Percentiles rank a stretch among this genome's conserved stretches.
Evolutionary conservation across 306 rosid genomes (phyloP).

Genomic region (Vigna radiata): DNA sequence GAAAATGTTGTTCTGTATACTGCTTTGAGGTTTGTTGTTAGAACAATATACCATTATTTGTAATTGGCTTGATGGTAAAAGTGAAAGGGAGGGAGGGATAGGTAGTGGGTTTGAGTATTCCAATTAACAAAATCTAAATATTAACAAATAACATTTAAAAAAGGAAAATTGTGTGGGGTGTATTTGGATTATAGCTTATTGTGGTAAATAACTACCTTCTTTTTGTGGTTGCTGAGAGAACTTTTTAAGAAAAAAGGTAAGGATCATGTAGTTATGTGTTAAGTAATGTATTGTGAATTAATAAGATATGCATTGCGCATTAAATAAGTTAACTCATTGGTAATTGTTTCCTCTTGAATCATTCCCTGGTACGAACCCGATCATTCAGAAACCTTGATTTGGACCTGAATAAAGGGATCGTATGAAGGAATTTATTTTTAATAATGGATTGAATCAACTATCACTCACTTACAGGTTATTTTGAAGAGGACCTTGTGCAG

Average conservation of each 20-base stretch:
- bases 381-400: slow-evolving; percentile 41
- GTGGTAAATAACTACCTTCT: not conserved
- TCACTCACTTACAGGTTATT: slow-evolving; percentile 41
- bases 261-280: not conserved
- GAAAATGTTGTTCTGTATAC: not conserved
- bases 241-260: not conserved
- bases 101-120: not conserved
- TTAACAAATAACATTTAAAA: too few relatives aligned
- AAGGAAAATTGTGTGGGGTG: not conserved
- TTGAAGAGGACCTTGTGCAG: slow-evolving; percentile 34
- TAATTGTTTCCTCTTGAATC: slow-evolving; percentile 41
- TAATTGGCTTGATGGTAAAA: not conserved
- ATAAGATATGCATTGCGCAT: not conserved
- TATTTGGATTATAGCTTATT: not conserved
- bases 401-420: slow-evolving; percentile 37
- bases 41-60: not conserved
- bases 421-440: slow-evolving; percentile 39
- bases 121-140: too few relatives aligned
- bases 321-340: slow-evolving; percentile 12
- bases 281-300: not conserved
- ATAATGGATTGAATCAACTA: slow-evolving; percentile 40
- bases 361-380: slow-evolving; percentile 32
- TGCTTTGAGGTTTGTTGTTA: slow-evolving; percentile 17
- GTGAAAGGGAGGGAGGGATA: too few relatives aligned
- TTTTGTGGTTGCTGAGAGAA: not conserved